Evolutionary conservation across 805 yeast genomes (phyloP).

Genomic region (Cyberlindnera sargentensis): DNA sequence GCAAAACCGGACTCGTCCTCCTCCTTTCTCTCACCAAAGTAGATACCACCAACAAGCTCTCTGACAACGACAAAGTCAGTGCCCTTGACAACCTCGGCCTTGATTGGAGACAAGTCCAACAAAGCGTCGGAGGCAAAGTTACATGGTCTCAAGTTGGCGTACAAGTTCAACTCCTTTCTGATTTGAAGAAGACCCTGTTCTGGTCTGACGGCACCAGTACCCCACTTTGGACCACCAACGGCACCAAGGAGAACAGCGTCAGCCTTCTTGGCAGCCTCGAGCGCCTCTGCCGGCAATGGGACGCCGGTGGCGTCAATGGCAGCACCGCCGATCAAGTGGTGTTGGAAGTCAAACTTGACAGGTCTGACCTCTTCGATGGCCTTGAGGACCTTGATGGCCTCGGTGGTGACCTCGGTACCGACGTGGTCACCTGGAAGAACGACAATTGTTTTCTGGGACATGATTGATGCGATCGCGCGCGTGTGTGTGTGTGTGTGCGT

Average conservation of each 20-base stretch:
- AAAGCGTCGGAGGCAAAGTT: conserved; percentile 82
- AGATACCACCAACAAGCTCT: conserved; percentile 96
- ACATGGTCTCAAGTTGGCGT: conserved; percentile 97
- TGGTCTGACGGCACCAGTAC: conserved; percentile 92
- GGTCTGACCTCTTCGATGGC: conserved; percentile 62
- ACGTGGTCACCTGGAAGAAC: conserved; percentile 96
- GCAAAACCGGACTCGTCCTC: conserved; percentile 85
- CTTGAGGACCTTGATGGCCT: conserved; percentile 85
- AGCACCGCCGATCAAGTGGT: conserved; percentile 95
- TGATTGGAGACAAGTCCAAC: conserved; percentile 82
- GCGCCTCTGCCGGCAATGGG: conserved; percentile 81
- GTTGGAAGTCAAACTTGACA: conserved; percentile 65
- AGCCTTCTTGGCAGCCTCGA: conserved; percentile 75
- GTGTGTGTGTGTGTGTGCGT: too few species aligned
- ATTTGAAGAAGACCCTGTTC: conserved; percentile 94
- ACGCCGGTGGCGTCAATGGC: conserved; percentile 95
- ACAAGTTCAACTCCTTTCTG: conserved; percentile 87
- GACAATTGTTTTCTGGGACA: conserved; percentile 57
- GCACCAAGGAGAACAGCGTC: conserved; percentile 98
- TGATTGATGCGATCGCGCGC: background rate
- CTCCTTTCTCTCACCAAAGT: conserved; percentile 93
- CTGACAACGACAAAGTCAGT: conserved; percentile 91
- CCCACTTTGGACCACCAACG: conserved; percentile 99
- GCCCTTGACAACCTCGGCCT: conserved; percentile 77
- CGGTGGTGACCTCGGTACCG: conserved; percentile 83